Evolutionary conservation across 148 eudicot genomes (phyloP).

Genomic region (Pouteria glomerata): DNA sequence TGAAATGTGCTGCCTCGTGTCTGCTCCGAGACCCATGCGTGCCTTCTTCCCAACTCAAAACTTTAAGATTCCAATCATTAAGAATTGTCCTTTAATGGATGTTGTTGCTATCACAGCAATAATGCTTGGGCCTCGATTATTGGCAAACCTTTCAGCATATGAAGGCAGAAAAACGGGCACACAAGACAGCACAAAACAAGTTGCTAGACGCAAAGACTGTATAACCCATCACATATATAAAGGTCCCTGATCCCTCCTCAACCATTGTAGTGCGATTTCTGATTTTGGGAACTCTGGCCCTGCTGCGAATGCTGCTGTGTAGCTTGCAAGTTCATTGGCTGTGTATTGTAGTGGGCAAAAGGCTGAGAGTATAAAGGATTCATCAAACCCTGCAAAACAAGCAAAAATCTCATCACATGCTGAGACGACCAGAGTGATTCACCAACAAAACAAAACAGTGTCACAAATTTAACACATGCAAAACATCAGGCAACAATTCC

Average conservation of each 20-base stretch:
- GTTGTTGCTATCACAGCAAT: background rate
- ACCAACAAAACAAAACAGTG: no score
- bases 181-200: conserved; percentile 58
- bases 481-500: no score
- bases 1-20: no score
- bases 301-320: conserved; percentile 57
- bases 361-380: conserved; percentile 97
- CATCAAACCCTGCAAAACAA: conserved; percentile 62
- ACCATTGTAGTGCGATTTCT: conserved; percentile 75
- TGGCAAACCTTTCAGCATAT: no score
- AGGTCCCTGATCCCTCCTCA: conserved; percentile 25
- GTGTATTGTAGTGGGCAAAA: conserved; percentile 72
- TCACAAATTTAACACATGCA: no score
- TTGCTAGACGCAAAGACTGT: conserved; percentile 52
- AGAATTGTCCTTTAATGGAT: conserved; percentile 12
- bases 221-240: conserved; percentile 43
- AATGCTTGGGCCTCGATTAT: no score
- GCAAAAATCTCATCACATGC: conserved; percentile 1
- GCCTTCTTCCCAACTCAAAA: conserved; percentile 9
- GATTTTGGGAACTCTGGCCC: conserved; percentile 66
- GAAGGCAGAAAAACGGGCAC: no score
- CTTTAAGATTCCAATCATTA: conserved; percentile 11
- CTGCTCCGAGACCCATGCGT: conserved; percentile 14
- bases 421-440: no score
- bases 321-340: conserved; percentile 70